Base-by-base conservation (phyloP, 768 basidiomycete genomes). In the Dictyophora rubrovolvata region DNA sequence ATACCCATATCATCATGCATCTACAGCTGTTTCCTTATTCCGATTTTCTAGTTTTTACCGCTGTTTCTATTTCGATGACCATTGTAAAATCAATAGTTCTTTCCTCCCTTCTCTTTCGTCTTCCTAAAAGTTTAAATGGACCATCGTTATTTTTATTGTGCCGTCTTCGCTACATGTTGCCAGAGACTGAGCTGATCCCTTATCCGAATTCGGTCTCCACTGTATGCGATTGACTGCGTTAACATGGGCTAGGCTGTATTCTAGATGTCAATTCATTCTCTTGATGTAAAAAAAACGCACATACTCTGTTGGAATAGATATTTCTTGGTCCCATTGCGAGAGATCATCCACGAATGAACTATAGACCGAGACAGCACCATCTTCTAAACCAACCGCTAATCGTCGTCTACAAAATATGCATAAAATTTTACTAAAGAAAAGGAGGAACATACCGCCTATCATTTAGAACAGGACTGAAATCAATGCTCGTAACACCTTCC, bases 111-210 rank as follows among this genome's bases (percentile, higher is more conserved):
- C 28, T 28, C 28, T 3, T 28, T 28, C 65, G 63, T 59, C 70
- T 64, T 68, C 37, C 37, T 59, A 36, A 59, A 59, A 59, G 52
- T 50, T 51, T 52, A 61, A 53, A 63, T 77, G 80, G 74, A 90
- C 74, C 67, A 75, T 76, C 71, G 84, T 73, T 74, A 95, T 77
- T 71, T 84, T 87, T 72, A 94, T 75, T 76, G 87, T 88, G 76
- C 89, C 85, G 78, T 97, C 94, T 75, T 95, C 92, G 70, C 90
- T 89, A 66, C 91, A 91, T 60, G 85, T 91, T 35, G 91, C 94
- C 55, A 97, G 78, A 60, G 82, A 77, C 59, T 71, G 73, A 56
- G 65, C 61, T n/a, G 63, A 60, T 53, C 63, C 65, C 12, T 56
- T 66, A 33, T 68, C 63, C 7, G 62, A 65, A 14, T 69, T 69